phyloP scores from a whole-genome alignment of 495 filamentous ascomycete species.

The Penicillium canariense region DNA sequence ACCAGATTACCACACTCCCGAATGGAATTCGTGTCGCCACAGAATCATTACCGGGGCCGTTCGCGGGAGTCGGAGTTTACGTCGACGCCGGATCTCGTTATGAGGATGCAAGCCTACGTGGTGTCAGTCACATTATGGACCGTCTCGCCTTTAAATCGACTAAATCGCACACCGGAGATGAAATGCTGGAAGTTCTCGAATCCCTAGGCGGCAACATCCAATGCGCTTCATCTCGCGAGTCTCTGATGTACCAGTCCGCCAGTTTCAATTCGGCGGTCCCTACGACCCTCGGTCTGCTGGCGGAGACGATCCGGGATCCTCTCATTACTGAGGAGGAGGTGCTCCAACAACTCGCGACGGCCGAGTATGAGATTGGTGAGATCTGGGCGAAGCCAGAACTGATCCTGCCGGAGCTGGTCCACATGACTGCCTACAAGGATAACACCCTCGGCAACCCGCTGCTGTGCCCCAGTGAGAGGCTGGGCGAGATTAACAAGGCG shows the following conservation, averaged over 20 bases:
- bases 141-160: constrained; percentile 96
- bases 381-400: constrained; percentile 98
- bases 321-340: constrained; percentile 90
- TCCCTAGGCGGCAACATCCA: constrained; percentile 91
- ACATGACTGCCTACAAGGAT: constrained; percentile 89
- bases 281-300: constrained; percentile 77
- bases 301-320: constrained; percentile 91
- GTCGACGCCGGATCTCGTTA: constrained; percentile 95
- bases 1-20: constrained; percentile 82
- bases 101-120: constrained; percentile 79
- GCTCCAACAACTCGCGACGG: constrained; percentile 78
- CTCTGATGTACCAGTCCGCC: constrained; percentile 97
- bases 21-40: constrained; percentile 96
- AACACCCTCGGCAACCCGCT: constrained; percentile 95
- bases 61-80: constrained; percentile 94
- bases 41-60: constrained; percentile 91
- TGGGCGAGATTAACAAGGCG: constrained; percentile 69
- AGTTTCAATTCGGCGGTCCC: constrained; percentile 95
- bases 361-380: constrained; percentile 92
- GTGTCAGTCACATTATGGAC: constrained; percentile 95
- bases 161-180: constrained; percentile 63
- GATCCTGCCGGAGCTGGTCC: constrained; percentile 91
- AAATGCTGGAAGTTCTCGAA: constrained; percentile 85
- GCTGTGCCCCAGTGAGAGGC: constrained; percentile 81
- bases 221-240: constrained; percentile 91